Base-by-base conservation (phyloP, 192 early-diverging fungal genomes). In the Geranomyces michiganensis region DNA sequence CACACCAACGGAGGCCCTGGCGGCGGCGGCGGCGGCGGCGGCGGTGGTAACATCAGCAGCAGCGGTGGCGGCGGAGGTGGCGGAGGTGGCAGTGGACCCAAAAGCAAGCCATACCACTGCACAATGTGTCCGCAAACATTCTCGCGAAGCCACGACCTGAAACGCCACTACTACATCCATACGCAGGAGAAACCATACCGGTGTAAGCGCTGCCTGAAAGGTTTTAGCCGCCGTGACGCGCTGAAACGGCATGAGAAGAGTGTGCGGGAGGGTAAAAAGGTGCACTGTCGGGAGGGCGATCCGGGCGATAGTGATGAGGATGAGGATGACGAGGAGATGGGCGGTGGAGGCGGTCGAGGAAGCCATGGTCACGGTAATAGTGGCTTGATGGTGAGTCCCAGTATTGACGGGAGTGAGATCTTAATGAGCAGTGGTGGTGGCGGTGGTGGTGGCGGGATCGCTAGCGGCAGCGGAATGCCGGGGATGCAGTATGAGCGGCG, bases 161-260 rank as follows among this genome's bases (percentile, higher is more conserved):
- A 84, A 68, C 67, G 85, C 0, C 85, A 86, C 68, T 71, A 73
- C 48, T 84, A 84, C 66, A 81, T 82, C 30, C 85, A 86, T 68
- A 75, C 77, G 24, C 68, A 79, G 43, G 77, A 73, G 41, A 78
- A 82, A 62, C 85, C 85, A 9, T 84, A 78, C 71, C 47, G 43
- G 3, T 86, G 85, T 58, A 51, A 27, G 21, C 71, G 79, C 26
- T 86, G 85, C 68, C 65, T 70, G 15, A 81, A 82, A 46, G 85
- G 82, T 21, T 86, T 86, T 67, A 72, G 78, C 43, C 55, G 85
- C 41, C 72, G 79, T 24, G 85, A 84, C 64, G 82, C 79, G 7
- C 67, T 86, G 55, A 41, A 71, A 47, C 67, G 79, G 56, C 85
- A 86, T 71, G 85, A 86, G 62, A 61, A 66, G 79, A 59, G 67